phyloP scores from a whole-genome alignment of 1,139 yeast genomes.

The Diutina pseudorugosa region DNA sequence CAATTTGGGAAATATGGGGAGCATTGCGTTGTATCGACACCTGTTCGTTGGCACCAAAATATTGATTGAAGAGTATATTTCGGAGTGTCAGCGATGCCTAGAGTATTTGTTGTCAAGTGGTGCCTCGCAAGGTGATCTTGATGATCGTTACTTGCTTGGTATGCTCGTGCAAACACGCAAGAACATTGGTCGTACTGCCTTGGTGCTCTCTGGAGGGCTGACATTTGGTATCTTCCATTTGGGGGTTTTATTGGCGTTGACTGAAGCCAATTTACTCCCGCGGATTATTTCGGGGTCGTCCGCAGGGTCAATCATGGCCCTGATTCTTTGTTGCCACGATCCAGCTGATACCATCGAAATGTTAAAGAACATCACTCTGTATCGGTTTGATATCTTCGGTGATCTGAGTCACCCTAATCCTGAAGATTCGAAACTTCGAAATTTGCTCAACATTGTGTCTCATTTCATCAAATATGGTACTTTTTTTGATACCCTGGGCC shows the following conservation, averaged over 20 bases:
- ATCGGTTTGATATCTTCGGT: constrained; percentile 58
- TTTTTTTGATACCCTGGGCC: constrained; percentile 68
- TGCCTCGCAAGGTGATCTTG: constrained; percentile 35
- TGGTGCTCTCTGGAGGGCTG: constrained; percentile 90
- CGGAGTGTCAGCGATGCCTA: constrained; percentile 61
- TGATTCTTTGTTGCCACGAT: constrained; percentile 71
- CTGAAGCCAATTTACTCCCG: constrained; percentile 68
- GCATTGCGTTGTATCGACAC: constrained; percentile 62
- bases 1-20: constrained; percentile 82
- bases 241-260: constrained; percentile 75
- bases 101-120: constrained; percentile 29
- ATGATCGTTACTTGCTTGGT: constrained; percentile 58
- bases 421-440: constrained; percentile 27
- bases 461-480: constrained; percentile 74
- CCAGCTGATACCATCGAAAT: constrained; percentile 58
- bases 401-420: constrained; percentile 21
- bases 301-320: constrained; percentile 92
- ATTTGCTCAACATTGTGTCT: constrained; percentile 20
- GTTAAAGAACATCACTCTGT: constrained; percentile 39
- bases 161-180: constrained; percentile 81
- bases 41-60: constrained; percentile 79
- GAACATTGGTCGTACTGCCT: constrained; percentile 87
- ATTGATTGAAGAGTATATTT: constrained; percentile 70
- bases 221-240: constrained; percentile 88
- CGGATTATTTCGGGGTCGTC: constrained; percentile 90